Evolutionary conservation across 768 basidiomycete species (phyloP).

Genomic region (Cantharellus cinnabarinus): DNA sequence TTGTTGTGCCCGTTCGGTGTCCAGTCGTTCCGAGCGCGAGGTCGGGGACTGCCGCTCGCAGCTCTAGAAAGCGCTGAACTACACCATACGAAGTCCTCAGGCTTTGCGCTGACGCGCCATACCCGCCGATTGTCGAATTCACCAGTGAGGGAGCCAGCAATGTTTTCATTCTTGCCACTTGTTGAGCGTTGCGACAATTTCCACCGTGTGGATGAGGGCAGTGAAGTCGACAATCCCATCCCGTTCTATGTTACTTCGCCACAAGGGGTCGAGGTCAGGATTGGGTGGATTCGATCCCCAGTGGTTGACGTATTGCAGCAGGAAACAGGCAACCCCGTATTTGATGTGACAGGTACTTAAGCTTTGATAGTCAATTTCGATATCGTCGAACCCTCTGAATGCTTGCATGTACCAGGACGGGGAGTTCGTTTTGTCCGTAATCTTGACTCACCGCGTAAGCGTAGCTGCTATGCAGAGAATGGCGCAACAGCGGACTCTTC

Average conservation of each 20-base stretch:
- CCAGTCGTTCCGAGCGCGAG: no score
- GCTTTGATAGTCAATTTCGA: background rate
- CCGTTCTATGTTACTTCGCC: conserved; percentile 33
- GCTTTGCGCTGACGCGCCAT: no score
- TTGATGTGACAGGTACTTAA: no score
- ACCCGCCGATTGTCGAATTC: no score
- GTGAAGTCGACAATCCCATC: conserved; percentile 23
- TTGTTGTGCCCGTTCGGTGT: no score
- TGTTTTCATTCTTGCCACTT: conserved; percentile 29
- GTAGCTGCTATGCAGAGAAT: conserved; percentile 51
- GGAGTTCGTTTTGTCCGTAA: background rate
- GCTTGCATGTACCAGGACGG: no score
- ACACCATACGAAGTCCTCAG: no score
- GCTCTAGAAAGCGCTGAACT: no score
- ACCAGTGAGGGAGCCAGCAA: no score
- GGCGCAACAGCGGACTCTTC: conserved; percentile 48
- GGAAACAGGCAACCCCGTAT: conserved; percentile 15
- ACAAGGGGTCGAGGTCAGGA: background rate
- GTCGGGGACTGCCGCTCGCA: no score
- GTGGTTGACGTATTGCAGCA: conserved; percentile 32
- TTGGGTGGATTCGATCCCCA: conserved; percentile 18
- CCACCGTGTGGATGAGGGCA: conserved; percentile 13
- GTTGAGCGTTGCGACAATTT: conserved; percentile 58
- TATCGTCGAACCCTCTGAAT: background rate
- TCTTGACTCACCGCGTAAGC: conserved; percentile 17